A percentile compares a stretch with the other conserved stretches of the same genome.
phyloP scores from a whole-genome alignment of 2,329 filamentous ascomycete species.

The Stagonosporopsis vannaccii region DNA sequence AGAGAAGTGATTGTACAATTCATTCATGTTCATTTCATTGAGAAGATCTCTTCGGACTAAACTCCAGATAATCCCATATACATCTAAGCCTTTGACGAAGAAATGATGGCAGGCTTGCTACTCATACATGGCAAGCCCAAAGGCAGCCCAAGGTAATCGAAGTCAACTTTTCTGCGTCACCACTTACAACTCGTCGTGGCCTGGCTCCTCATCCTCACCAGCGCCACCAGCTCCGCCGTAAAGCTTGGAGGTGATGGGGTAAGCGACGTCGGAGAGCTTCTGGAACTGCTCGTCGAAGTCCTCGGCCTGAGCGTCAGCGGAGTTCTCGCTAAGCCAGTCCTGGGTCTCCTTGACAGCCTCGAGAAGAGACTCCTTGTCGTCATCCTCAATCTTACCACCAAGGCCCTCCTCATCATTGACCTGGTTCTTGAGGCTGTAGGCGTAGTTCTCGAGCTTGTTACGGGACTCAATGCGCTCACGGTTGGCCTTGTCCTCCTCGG shows the following conservation, averaged over 20 bases:
- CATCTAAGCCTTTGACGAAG: slow-evolving; percentile 30
- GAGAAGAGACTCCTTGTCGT: slow-evolving; percentile 96
- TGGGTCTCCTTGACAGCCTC: slow-evolving; percentile 96
- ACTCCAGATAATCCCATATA: slow-evolving; percentile 28
- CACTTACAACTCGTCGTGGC: slow-evolving; percentile 60
- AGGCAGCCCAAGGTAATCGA: slow-evolving; percentile 23
- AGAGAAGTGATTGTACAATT: background rate
- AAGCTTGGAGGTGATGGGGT: slow-evolving; percentile 98
- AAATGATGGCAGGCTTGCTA: slow-evolving; percentile 25
- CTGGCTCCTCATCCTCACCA: slow-evolving; percentile 67
- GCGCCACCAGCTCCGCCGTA: slow-evolving; percentile 72
- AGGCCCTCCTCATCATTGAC: slow-evolving; percentile 96
- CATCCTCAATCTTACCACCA: slow-evolving; percentile 96
- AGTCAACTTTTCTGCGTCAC: slow-evolving; percentile 23
- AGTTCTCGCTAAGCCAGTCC: slow-evolving; percentile 98
- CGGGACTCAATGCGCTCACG: slow-evolving; percentile 96
- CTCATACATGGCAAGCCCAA: slow-evolving; percentile 37
- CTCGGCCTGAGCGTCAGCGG: slow-evolving; percentile 80
- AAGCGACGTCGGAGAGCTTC: slow-evolving; percentile 95
- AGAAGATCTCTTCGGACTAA: slow-evolving; percentile 24
- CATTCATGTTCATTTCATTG: slow-evolving; percentile 28
- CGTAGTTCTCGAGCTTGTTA: slow-evolving; percentile 98
- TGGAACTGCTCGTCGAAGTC: slow-evolving; percentile 99
- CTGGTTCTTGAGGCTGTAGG: slow-evolving; percentile 99
- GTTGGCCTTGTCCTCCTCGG: slow-evolving; percentile 98